Conservation (phyloP, 306 rosid species). For the Coriaria nepalensis region DNA sequence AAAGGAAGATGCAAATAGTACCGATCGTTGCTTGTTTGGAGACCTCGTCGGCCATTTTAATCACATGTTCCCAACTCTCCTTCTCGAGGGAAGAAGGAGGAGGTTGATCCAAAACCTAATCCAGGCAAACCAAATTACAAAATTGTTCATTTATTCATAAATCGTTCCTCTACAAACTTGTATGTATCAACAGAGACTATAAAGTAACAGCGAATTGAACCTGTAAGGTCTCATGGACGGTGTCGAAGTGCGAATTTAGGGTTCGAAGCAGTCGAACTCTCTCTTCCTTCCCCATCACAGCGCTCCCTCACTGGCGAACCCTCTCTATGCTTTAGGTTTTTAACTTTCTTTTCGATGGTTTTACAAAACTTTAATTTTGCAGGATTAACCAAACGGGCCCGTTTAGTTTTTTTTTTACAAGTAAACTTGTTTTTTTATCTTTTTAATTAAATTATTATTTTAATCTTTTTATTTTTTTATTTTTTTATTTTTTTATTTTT, state of each 20-base stretch:
- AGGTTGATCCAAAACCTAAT: slow-evolving; percentile 58
- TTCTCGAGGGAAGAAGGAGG: slow-evolving; percentile 45
- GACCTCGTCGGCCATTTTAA: slow-evolving; percentile 57
- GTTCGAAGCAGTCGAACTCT: slow-evolving; percentile 33
- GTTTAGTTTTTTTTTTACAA: no score
- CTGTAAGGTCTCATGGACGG: slow-evolving; percentile 66
- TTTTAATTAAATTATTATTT: no score
- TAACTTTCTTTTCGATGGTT: no score
- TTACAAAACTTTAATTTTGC: no score
- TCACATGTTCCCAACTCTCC: slow-evolving; percentile 65
- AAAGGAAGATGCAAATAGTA: slow-evolving; percentile 9
- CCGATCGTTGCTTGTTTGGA: slow-evolving; percentile 81
- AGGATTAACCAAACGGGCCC: no score
- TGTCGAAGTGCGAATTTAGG: slow-evolving; percentile 40
- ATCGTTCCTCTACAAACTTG: no score
- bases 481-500: no score
- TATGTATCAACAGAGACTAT: background rate
- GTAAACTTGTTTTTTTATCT: no score
- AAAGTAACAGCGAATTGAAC: slow-evolving; percentile 12
- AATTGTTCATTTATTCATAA: no score
- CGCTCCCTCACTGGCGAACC: background rate
- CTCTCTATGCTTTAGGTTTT: no score
- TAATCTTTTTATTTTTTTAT: no score
- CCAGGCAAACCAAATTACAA: no score
- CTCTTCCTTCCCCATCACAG: slow-evolving; percentile 28